phyloP scores from a whole-genome alignment of 1,139 yeast genomes.

The Lodderomyces margitis region DNA sequence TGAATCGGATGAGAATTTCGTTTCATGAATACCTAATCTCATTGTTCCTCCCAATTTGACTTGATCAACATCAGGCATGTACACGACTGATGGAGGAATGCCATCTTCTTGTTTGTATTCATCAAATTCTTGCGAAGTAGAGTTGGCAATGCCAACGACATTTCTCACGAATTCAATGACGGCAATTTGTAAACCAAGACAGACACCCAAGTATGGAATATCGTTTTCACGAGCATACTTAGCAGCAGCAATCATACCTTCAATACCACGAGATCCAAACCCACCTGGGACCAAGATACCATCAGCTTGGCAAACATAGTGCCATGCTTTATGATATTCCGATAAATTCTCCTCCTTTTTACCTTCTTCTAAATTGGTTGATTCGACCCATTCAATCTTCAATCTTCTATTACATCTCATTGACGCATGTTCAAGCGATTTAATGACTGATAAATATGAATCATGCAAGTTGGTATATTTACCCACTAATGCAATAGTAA shows the following conservation, averaged over 20 bases:
- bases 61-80: slow-evolving; percentile 98
- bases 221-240: slow-evolving; percentile 96
- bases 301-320: slow-evolving; percentile 87
- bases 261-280: slow-evolving; percentile 94
- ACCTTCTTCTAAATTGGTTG: slow-evolving; percentile 81
- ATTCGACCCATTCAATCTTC: slow-evolving; percentile 94
- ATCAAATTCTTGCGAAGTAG: slow-evolving; percentile 85
- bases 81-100: slow-evolving; percentile 59
- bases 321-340: slow-evolving; percentile 94
- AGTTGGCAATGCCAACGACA: slow-evolving; percentile 64
- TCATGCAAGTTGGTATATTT: slow-evolving; percentile 95
- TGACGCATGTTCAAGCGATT: slow-evolving; percentile 92
- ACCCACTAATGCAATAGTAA: slow-evolving; percentile 94
- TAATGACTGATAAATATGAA: slow-evolving; percentile 90
- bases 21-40: slow-evolving; percentile 94
- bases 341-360: slow-evolving; percentile 63
- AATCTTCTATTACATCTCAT: slow-evolving; percentile 84
- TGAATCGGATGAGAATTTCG: slow-evolving; percentile 70
- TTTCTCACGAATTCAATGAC: slow-evolving; percentile 90
- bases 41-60: slow-evolving; percentile 97
- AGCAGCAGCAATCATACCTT: slow-evolving; percentile 97
- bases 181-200: slow-evolving; percentile 96
- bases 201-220: slow-evolving; percentile 93
- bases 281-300: slow-evolving; percentile 99
- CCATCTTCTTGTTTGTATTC: slow-evolving; percentile 65